These are phyloP conservation scores for Sisymbrium altissimum DNA, from an alignment of 345 rosid genomes.

Conservation along the genomic window DNA sequence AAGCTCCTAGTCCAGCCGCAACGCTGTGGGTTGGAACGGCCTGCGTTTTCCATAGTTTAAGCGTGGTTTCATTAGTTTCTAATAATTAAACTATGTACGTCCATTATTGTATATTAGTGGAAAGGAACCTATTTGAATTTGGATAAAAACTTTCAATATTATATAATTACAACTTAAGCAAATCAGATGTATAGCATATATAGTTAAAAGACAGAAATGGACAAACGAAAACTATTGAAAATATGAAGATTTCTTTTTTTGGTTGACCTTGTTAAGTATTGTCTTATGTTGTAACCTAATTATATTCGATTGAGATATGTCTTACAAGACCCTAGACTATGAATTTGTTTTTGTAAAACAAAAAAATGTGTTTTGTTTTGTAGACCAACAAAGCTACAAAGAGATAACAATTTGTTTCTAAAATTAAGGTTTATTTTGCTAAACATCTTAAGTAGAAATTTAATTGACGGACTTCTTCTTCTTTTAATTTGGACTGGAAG, in stretches of 20 bases:
- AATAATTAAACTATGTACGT: not conserved
- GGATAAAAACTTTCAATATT: not conserved
- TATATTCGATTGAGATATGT: not conserved
- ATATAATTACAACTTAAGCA: not conserved
- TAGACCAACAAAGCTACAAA: not conserved
- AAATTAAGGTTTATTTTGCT: not conserved
- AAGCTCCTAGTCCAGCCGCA: slow-evolving; percentile 68
- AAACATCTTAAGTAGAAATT: not conserved
- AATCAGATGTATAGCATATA: not conserved
- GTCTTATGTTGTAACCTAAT: not conserved
- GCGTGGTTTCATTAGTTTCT: not conserved
- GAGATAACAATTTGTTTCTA: not conserved
- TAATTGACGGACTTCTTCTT: not conserved
- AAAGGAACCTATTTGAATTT: not conserved
- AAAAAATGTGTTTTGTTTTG: not conserved
- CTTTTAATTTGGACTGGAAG: not conserved
- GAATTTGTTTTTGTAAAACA: not conserved
- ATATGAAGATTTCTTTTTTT: not conserved
- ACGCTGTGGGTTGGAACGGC: slow-evolving; percentile 71
- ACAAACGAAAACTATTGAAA: not conserved
- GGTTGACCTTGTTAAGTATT: not conserved
- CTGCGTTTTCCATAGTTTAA: slow-evolving; percentile 37
- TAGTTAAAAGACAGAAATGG: not conserved
- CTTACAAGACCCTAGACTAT: not conserved
- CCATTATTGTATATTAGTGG: not conserved